A percentile compares a stretch with the other conserved stretches of the same genome.
phyloP scores from a whole-genome alignment of 768 basidiomycete genomes.

The Boletus bicolor region DNA sequence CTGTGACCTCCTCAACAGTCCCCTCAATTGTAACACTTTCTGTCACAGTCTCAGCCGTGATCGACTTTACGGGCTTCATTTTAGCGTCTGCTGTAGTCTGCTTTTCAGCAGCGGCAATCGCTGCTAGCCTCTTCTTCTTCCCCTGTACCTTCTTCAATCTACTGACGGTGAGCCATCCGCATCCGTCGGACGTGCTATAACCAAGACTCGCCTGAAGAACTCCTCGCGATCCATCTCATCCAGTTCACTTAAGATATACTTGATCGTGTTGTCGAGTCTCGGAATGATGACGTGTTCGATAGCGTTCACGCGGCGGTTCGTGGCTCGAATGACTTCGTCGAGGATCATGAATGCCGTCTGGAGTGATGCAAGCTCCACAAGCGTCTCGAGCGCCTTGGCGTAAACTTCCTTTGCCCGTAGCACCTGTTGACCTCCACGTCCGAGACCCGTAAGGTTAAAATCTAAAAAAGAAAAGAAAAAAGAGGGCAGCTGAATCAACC shows the following conservation, averaged over 20 bases:
- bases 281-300: slow-evolving; percentile 98
- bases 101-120: slow-evolving; percentile 34
- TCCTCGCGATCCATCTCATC: slow-evolving; percentile 99
- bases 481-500: not conserved
- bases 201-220: slow-evolving; percentile 69
- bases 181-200: not conserved
- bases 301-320: slow-evolving; percentile 97
- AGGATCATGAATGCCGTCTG: slow-evolving; percentile 98
- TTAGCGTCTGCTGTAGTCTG: slow-evolving; percentile 6
- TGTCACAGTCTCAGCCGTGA: not conserved
- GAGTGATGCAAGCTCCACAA: slow-evolving; percentile 94
- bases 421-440: slow-evolving; percentile 95
- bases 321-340: slow-evolving; percentile 98
- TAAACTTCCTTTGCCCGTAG: slow-evolving; percentile 95
- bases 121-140: slow-evolving; percentile 89
- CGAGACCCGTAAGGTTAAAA: slow-evolving; percentile 95
- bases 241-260: slow-evolving; percentile 94
- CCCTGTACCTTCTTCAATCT: slow-evolving; percentile 97
- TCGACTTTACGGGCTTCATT: slow-evolving; percentile 3
- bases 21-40: slow-evolving; percentile 8
- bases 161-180: slow-evolving; percentile 12
- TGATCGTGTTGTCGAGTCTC: slow-evolving; percentile 93
- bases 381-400: slow-evolving; percentile 93
- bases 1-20: slow-evolving; percentile 12
- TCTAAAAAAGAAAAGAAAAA: slow-evolving; percentile 46